phyloP scores from a whole-genome alignment of 257 asterid species.

The Nicotiana noctiflora region DNA sequence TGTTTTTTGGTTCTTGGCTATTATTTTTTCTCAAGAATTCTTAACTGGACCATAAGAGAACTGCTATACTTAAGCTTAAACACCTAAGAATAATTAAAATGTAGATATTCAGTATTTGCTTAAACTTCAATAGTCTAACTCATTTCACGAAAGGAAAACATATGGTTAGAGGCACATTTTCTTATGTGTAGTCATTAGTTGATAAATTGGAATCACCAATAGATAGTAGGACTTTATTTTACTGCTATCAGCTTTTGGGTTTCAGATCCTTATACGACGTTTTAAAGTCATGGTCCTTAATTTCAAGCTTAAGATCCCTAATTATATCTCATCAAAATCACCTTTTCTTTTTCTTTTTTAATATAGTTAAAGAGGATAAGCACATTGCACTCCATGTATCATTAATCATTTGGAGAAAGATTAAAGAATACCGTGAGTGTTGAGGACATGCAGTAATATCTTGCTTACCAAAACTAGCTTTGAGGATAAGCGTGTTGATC shows the following conservation, averaged over 20 bases:
- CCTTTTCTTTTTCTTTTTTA: neutral
- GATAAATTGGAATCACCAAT: neutral
- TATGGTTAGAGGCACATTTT: neutral
- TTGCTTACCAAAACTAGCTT: neutral
- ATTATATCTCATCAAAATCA: neutral
- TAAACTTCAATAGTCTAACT: neutral
- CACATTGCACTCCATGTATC: neutral
- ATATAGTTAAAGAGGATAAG: neutral
- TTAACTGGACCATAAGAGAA: neutral
- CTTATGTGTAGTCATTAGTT: neutral
- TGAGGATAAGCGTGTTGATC: neutral
- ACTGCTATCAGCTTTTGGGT: neutral
- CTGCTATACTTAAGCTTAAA: neutral
- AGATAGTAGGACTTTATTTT: neutral
- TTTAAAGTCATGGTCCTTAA: neutral
- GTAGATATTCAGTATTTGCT: neutral
- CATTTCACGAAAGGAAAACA: neutral
- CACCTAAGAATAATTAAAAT: neutral
- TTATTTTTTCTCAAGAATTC: neutral
- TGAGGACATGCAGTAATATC: neutral
- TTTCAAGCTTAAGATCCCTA: neutral
- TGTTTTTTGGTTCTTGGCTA: neutral
- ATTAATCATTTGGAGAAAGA: neutral
- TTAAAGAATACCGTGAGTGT: neutral
- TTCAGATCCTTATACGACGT: constrained; percentile 4